Percentiles rank a stretch among this genome's conserved stretches.
These are phyloP conservation scores for Cenchrus fungigraminus DNA, from an alignment of 176 grass and related monocot genomes.

Conservation along the genomic window DNA sequence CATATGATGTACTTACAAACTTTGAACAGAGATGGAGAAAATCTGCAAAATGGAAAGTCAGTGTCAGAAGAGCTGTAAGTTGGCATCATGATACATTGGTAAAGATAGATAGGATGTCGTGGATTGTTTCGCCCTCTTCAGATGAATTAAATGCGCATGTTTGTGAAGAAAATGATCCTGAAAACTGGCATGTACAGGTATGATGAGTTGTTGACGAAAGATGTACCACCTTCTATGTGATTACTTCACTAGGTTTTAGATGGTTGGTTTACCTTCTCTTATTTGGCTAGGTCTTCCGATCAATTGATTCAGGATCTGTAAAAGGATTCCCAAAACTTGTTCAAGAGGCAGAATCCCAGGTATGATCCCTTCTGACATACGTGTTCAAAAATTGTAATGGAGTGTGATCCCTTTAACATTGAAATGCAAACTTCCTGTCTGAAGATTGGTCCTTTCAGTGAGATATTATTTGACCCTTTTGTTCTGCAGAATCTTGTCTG, in stretches of 20 bases:
- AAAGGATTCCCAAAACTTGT: slow-evolving; percentile 87
- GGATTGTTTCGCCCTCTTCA: slow-evolving; percentile 73
- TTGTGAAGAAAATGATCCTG: slow-evolving; percentile 67
- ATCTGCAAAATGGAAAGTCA: slow-evolving; percentile 79
- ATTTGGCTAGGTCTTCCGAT: slow-evolving; percentile 71
- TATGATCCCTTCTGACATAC: slow-evolving; percentile 16
- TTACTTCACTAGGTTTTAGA: slow-evolving; percentile 11
- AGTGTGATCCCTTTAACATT: neutral
- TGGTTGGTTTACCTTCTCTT: slow-evolving; percentile 29
- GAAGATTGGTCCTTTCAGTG: slow-evolving; percentile 3
- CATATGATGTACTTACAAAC: slow-evolving; percentile 85
- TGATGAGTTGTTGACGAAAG: slow-evolving; percentile 10
- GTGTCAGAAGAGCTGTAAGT: slow-evolving; percentile 69
- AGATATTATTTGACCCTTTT: slow-evolving; percentile 29
- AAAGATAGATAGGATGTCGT: slow-evolving; percentile 84
- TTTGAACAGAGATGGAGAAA: slow-evolving; percentile 97
- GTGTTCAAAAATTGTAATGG: neutral
- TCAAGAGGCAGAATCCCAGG: slow-evolving; percentile 74
- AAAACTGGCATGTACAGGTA: slow-evolving; percentile 97
- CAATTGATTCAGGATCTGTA: slow-evolving; percentile 92
- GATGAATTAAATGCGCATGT: slow-evolving; percentile 59
- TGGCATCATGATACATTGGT: slow-evolving; percentile 83
- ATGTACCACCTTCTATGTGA: neutral
- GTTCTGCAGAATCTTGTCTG: slow-evolving; percentile 81
- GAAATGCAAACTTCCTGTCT: slow-evolving; percentile 31